Percentiles rank a stretch among this genome's conserved stretches.
Conservation (phyloP, 306 rosid species). For the Pterocarpus santalinus region DNA sequence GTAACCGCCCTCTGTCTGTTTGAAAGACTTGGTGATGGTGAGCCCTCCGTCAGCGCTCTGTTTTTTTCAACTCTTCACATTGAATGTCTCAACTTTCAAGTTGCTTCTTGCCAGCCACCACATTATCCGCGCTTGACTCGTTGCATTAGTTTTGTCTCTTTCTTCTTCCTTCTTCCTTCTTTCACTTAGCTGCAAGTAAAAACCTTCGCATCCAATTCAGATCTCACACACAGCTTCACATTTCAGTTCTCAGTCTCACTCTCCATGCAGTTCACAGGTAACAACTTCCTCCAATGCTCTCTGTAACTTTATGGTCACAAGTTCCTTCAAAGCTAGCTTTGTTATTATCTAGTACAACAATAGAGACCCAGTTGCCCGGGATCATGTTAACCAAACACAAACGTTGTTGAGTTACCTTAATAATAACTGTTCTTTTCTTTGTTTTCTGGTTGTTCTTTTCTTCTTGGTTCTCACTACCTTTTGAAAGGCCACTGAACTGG, state of each 20-base stretch:
- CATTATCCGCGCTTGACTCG: constrained; percentile 11
- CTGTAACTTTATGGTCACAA: neutral
- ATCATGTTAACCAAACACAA: neutral
- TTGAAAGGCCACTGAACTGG: neutral
- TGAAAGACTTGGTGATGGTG: neutral
- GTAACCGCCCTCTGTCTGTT: constrained; percentile 2
- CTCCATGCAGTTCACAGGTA: constrained; percentile 2
- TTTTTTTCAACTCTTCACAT: neutral
- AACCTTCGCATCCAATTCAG: neutral
- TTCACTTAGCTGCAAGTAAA: neutral
- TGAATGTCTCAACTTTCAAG: neutral
- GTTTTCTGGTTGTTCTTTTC: neutral
- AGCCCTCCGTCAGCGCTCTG: neutral
- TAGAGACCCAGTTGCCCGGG: neutral
- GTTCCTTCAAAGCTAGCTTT: neutral
- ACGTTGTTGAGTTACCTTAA: neutral
- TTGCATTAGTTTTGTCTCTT: neutral
- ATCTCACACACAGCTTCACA: neutral
- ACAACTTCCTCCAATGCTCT: constrained; percentile 3
- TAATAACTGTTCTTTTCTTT: neutral
- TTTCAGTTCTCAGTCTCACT: neutral
- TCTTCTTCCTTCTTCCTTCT: neutral
- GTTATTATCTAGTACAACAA: neutral
- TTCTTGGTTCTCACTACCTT: neutral
- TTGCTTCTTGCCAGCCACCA: neutral